phyloP scores from a whole-genome alignment of 2,329 filamentous ascomycete species.

The Aspergillus uvarum region DNA sequence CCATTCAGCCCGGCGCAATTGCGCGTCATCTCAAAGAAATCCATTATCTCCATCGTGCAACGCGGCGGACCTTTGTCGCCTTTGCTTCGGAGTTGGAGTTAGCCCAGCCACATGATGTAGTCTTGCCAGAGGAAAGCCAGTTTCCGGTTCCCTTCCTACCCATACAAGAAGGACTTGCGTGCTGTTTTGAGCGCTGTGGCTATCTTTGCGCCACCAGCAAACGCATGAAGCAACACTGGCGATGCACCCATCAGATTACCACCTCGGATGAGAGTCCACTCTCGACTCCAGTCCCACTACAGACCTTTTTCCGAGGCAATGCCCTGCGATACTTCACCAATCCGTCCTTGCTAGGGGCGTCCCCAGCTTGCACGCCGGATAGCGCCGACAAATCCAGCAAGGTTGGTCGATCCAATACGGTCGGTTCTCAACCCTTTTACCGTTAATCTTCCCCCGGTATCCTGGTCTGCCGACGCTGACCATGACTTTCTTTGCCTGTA shows the following conservation, averaged over 20 bases:
- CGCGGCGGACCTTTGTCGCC: conserved; percentile 13
- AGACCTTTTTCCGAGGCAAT: conserved; percentile 32
- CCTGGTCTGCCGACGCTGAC: too few species aligned
- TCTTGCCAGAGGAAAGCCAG: conserved; percentile 16
- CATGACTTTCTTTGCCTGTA: too few species aligned
- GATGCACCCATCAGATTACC: conserved; percentile 16
- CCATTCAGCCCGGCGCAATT: conserved; percentile 27
- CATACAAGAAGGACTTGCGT: conserved; percentile 24
- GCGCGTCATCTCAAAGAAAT: conserved; percentile 33
- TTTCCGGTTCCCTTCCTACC: conserved; percentile 30
- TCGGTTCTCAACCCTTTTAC: too few species aligned
- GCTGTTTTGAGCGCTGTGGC: conserved; percentile 15
- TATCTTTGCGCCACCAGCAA: conserved; percentile 32
- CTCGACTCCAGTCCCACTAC: conserved; percentile 22
- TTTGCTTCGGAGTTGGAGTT: conserved; percentile 18
- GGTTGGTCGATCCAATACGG: too few species aligned
- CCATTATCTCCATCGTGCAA: conserved; percentile 20
- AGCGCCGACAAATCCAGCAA: too few species aligned
- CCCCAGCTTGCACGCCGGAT: too few species aligned
- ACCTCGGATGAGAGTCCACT: conserved; percentile 4
- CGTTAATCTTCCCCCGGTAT: too few species aligned
- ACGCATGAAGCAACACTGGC: conserved; percentile 34
- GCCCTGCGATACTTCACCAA: conserved; percentile 25
- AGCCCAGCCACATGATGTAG: conserved; percentile 20
- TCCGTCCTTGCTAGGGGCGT: too few species aligned